Percentiles rank a stretch among this genome's conserved stretches.
phyloP scores from a whole-genome alignment of 768 basidiomycete species.

The Leccinum boreale region DNA sequence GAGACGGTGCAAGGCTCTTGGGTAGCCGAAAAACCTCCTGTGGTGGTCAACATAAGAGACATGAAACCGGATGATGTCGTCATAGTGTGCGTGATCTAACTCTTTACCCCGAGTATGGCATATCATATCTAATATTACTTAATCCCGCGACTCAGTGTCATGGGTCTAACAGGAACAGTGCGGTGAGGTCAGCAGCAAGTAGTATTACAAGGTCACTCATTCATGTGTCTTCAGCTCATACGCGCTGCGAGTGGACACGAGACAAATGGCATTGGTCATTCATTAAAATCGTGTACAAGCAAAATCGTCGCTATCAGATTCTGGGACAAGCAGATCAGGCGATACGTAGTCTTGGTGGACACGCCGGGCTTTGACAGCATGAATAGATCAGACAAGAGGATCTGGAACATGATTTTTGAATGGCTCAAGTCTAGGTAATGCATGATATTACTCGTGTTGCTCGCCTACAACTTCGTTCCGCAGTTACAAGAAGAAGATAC shows the following conservation, averaged over 20 bases:
- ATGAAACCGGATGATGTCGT: constrained; percentile 7
- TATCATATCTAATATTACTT: neutral
- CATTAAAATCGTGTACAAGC: constrained; percentile 10
- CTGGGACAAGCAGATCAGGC: neutral
- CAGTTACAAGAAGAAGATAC: constrained; percentile 7
- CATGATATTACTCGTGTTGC: neutral
- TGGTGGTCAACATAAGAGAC: neutral
- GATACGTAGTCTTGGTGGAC: constrained; percentile 20
- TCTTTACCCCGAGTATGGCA: neutral
- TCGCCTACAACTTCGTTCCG: neutral
- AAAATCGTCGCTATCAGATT: constrained; percentile 7
- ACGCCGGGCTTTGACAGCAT: constrained; percentile 25
- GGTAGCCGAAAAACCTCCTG: too few species aligned
- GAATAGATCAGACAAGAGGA: constrained; percentile 8
- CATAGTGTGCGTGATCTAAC: constrained; percentile 11
- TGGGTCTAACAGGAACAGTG: constrained; percentile 20
- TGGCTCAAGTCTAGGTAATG: constrained; percentile 16
- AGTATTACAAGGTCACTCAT: neutral
- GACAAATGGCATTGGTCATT: constrained; percentile 4
- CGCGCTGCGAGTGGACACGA: neutral
- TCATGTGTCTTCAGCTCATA: constrained; percentile 7
- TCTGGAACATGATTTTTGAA: constrained; percentile 6
- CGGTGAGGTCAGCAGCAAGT: neutral
- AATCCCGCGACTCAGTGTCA: constrained; percentile 4
- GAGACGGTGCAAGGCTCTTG: too few species aligned